phyloP scores from a whole-genome alignment of 441 rosid genomes.

The Erodium chrysanthum region DNA sequence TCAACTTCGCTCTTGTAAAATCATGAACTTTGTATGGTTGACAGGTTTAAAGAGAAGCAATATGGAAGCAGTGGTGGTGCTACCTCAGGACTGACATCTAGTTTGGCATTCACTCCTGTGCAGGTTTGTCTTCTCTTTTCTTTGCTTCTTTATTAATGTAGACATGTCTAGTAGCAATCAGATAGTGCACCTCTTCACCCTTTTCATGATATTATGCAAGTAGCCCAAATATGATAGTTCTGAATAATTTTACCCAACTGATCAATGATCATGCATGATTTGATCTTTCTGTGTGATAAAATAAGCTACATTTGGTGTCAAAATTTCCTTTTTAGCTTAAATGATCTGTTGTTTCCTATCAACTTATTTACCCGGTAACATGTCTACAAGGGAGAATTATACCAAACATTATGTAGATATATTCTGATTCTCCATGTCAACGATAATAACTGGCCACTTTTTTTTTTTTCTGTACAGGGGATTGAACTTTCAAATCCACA shows the following conservation, averaged over 20 bases:
- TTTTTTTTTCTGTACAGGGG: conserved; percentile 34
- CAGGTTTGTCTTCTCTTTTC: conserved; percentile 38
- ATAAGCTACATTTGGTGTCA: no score
- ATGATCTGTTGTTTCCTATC: no score
- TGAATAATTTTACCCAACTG: background rate
- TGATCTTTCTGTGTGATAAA: no score
- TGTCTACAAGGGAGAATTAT: no score
- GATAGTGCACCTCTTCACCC: background rate
- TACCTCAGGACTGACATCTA: conserved; percentile 85
- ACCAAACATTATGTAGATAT: background rate
- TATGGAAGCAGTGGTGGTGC: conserved; percentile 53
- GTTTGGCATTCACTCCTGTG: conserved; percentile 90
- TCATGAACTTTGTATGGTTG: conserved; percentile 5
- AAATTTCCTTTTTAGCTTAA: no score
- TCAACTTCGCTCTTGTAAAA: conserved; percentile 4
- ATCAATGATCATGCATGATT: no score
- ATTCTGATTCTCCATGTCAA: background rate
- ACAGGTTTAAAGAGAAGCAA: conserved; percentile 55
- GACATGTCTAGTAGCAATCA: background rate
- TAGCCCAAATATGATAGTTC: background rate
- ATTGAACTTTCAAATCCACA: conserved; percentile 88
- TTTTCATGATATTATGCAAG: background rate
- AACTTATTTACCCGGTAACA: no score
- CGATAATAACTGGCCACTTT: background rate
- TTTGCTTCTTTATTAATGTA: background rate